Conservation (phyloP, 2,329 filamentous ascomycete genomes). For the Ilyonectria robusta region DNA sequence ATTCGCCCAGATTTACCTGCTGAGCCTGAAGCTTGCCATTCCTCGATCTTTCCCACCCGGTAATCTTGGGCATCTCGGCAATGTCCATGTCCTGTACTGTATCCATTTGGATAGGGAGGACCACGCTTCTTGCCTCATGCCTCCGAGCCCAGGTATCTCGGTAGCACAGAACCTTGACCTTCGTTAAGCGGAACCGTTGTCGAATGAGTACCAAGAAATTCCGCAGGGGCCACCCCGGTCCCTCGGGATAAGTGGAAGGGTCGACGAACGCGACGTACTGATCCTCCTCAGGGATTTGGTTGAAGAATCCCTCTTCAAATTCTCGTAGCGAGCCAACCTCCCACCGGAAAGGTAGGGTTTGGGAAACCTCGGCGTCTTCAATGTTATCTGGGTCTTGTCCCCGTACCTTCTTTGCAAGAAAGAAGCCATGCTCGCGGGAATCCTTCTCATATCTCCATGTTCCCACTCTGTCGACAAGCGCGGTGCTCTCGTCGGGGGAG, state of each 20-base stretch:
- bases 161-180: constrained; percentile 90
- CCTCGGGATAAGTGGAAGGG: constrained; percentile 88
- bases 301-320: constrained; percentile 92
- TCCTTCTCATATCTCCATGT: constrained; percentile 91
- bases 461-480: constrained; percentile 85
- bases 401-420: constrained; percentile 85
- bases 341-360: constrained; percentile 79
- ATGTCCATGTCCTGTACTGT: constrained; percentile 59
- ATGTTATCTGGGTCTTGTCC: constrained; percentile 60
- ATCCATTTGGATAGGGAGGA: constrained; percentile 77
- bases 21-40: constrained; percentile 83
- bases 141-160: constrained; percentile 84
- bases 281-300: constrained; percentile 78
- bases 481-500: constrained; percentile 78
- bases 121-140: constrained; percentile 85
- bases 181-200: constrained; percentile 82
- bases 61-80: constrained; percentile 84
- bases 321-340: constrained; percentile 80
- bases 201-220: constrained; percentile 90
- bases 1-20: constrained; percentile 87
- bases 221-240: constrained; percentile 92
- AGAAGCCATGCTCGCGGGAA: constrained; percentile 91
- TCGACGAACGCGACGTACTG: constrained; percentile 90
- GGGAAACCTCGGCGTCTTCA: constrained; percentile 62
- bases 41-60: constrained; percentile 92